phyloP scores from a whole-genome alignment of 257 asterid species.

The Linderniella brevidens region DNA sequence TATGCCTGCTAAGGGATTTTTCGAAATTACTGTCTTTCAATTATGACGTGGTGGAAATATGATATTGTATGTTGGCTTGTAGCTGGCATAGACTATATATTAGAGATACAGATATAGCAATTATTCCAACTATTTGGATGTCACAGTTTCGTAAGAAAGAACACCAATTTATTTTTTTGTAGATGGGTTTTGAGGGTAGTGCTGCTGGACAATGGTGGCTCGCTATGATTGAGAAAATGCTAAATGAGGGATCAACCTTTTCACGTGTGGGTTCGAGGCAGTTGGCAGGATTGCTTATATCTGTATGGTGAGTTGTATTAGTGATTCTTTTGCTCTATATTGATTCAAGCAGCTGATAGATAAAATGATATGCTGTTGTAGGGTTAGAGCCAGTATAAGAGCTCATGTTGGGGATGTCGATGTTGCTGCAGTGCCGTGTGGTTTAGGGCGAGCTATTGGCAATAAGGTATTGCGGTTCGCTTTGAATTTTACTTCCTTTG shows the following conservation, averaged over 20 bases:
- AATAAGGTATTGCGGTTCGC: no score
- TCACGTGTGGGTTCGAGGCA: conserved; percentile 87
- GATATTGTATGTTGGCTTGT: no score
- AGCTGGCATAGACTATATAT: no score
- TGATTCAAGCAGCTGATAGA: no score
- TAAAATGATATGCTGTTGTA: conserved; percentile 23
- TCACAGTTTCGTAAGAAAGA: no score
- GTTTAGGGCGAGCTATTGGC: conserved; percentile 91
- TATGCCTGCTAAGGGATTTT: no score
- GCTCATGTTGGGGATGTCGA: conserved; percentile 82
- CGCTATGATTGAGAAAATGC: conserved; percentile 74
- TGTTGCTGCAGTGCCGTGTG: conserved; percentile 98
- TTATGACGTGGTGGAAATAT: no score
- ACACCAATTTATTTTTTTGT: conserved; percentile 10
- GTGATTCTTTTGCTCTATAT: no score
- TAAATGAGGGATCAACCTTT: conserved; percentile 88
- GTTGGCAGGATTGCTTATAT: conserved; percentile 88
- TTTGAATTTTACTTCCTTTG: no score
- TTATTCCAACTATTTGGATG: no score
- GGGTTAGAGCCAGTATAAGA: conserved; percentile 63
- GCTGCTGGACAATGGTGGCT: conserved; percentile 97
- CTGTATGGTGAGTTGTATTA: conserved; percentile 94
- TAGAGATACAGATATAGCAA: no score
- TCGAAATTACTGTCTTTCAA: no score
- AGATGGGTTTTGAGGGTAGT: conserved; percentile 96